Evolutionary conservation across 345 rosid species (phyloP).

Genomic region (Eucalyptus tenuipes): DNA sequence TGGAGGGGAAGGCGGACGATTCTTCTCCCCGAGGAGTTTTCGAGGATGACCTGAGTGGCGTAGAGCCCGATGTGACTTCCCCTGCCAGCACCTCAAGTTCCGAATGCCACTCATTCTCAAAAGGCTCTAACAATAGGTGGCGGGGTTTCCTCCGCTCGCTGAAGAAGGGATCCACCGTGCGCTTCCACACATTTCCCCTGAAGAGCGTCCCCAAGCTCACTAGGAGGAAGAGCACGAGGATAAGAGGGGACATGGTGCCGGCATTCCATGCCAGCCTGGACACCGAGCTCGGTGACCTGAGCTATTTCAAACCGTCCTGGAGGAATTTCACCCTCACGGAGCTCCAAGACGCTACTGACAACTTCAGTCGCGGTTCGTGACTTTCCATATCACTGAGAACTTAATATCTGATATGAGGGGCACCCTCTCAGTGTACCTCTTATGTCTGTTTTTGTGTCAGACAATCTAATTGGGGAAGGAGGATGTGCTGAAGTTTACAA

Average conservation of each 20-base stretch:
- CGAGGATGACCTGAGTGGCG: constrained; percentile 15
- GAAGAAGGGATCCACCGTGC: constrained; percentile 46
- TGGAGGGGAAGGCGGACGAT: constrained; percentile 1
- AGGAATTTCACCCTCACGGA: constrained; percentile 62
- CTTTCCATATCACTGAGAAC: not conserved
- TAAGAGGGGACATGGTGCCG: constrained; percentile 45
- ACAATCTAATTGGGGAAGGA: constrained; percentile 80
- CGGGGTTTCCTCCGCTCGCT: constrained; percentile 41
- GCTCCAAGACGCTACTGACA: constrained; percentile 54
- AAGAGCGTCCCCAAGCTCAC: constrained; percentile 47
- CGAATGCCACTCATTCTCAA: constrained; percentile 8
- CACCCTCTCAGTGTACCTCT: not conserved
- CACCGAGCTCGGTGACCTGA: constrained; percentile 37
- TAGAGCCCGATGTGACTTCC: constrained; percentile 12
- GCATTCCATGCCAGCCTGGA: constrained; percentile 26
- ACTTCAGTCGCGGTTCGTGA: constrained; percentile 56
- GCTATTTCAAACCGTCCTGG: constrained; percentile 59
- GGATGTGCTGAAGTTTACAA: constrained; percentile 88
- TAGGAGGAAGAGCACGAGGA: constrained; percentile 49
- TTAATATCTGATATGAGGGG: not conserved
- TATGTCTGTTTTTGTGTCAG: constrained; percentile 12
- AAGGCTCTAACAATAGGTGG: constrained; percentile 13
- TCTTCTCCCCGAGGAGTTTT: not conserved
- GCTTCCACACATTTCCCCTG: constrained; percentile 34
- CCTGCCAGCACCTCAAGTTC: constrained; percentile 47